Conservation (phyloP, 768 basidiomycete genomes). For the Pleurotus sapidus region DNA sequence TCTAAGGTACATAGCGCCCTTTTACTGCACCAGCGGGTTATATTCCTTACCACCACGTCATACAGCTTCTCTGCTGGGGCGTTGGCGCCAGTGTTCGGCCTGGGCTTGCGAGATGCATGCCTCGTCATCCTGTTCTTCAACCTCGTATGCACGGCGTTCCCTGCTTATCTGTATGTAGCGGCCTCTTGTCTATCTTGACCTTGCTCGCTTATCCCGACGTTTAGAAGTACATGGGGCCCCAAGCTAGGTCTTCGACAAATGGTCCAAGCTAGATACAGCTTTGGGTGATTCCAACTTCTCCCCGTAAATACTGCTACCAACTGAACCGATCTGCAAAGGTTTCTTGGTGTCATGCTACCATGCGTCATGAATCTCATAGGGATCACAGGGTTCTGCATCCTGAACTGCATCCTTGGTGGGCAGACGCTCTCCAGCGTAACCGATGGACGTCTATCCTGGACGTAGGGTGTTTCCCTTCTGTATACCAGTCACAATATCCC, state of each 20-base stretch:
- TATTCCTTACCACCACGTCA: background rate
- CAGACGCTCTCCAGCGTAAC: constrained; percentile 30
- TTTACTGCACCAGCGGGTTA: background rate
- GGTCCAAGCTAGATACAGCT: constrained; percentile 53
- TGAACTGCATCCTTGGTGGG: constrained; percentile 63
- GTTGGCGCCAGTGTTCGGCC: constrained; percentile 55
- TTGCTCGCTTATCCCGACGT: constrained; percentile 3
- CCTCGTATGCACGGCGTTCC: constrained; percentile 46
- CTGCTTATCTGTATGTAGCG: constrained; percentile 56
- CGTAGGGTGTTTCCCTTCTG: constrained; percentile 17
- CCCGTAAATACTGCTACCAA: background rate
- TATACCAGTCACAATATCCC: background rate
- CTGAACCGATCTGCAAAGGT: constrained; percentile 30
- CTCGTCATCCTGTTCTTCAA: constrained; percentile 44
- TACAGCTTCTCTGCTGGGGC: constrained; percentile 53
- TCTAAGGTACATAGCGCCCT: constrained; percentile 41
- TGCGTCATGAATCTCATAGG: constrained; percentile 51
- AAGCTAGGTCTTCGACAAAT: constrained; percentile 79
- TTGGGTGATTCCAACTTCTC: constrained; percentile 20
- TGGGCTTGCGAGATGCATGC: constrained; percentile 50
- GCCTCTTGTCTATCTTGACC: background rate
- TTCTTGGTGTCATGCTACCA: constrained; percentile 48
- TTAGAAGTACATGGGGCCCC: constrained; percentile 68
- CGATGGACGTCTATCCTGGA: constrained; percentile 25
- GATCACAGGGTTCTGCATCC: constrained; percentile 55